These are phyloP conservation scores for Bondarzewia mesenterica DNA, from an alignment of 1,284 basidiomycete species.

Conservation along the genomic window DNA sequence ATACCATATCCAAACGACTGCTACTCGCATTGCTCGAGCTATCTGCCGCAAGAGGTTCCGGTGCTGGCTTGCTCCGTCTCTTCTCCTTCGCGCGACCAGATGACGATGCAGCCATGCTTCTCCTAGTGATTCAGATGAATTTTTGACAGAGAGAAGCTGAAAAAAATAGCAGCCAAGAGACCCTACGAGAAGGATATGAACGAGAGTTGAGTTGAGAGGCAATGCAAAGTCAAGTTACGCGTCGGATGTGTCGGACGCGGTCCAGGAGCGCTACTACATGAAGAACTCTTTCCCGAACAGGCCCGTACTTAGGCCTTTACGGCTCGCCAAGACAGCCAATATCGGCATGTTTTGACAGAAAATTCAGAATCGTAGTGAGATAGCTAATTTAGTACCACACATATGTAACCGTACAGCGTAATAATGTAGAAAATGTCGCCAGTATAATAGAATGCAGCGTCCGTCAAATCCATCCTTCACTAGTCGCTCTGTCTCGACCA, in stretches of 20 bases:
- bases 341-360: no score
- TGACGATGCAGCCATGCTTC: slow-evolving; percentile 11
- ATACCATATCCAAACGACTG: slow-evolving; percentile 42
- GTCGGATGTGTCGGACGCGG: background rate
- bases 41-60: slow-evolving; percentile 24
- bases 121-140: background rate
- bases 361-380: no score
- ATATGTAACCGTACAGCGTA: no score
- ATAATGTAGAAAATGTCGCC: no score
- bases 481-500: slow-evolving; percentile 34
- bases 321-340: no score
- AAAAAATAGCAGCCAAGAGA: no score
- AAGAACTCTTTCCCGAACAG: no score
- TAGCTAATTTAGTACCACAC: no score
- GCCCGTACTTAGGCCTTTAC: no score
- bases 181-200: no score
- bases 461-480: background rate
- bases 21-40: slow-evolving; percentile 1
- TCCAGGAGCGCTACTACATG: no score
- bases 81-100: slow-evolving; percentile 14
- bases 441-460: background rate
- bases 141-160: no score
- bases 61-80: slow-evolving; percentile 24
- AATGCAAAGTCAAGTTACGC: background rate
- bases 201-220: background rate